Conservation (phyloP, 352 stramenopile species). For the Sclerospora graminicola region DNA sequence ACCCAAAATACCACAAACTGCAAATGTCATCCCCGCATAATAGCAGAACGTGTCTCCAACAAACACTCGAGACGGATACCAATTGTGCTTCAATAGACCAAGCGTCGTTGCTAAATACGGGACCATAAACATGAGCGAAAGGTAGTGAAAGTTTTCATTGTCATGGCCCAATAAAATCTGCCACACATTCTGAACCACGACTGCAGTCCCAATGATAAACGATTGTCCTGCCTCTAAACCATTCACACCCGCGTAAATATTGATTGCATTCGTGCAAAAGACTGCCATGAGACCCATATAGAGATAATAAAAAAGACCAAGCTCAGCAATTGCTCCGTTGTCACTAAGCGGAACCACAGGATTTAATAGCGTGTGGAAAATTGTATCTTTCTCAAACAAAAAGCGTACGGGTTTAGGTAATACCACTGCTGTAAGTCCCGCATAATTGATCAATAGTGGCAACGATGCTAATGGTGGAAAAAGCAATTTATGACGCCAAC, state of each 20-base stretch:
- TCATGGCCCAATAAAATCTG: slow-evolving; percentile 86
- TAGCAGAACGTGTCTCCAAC: slow-evolving; percentile 99
- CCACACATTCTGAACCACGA: slow-evolving; percentile 91
- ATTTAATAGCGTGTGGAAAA: slow-evolving; percentile 46
- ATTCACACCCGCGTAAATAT: slow-evolving; percentile 99
- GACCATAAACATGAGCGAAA: slow-evolving; percentile 96
- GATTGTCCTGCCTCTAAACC: slow-evolving; percentile 95
- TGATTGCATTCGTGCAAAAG: slow-evolving; percentile 99
- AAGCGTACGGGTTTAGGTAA: slow-evolving; percentile 83
- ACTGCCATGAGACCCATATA: slow-evolving; percentile 99
- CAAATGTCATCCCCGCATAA: slow-evolving; percentile 97
- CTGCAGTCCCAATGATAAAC: slow-evolving; percentile 87
- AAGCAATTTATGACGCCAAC: slow-evolving; percentile 94
- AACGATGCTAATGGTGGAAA: slow-evolving; percentile 94
- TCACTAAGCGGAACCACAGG: slow-evolving; percentile 60
- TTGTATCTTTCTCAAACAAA: slow-evolving; percentile 53
- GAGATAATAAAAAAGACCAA: slow-evolving; percentile 93
- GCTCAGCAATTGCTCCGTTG: slow-evolving; percentile 84
- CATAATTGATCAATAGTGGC: slow-evolving; percentile 94
- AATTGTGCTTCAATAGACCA: slow-evolving; percentile 94
- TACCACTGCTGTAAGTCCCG: slow-evolving; percentile 91
- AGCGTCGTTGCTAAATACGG: slow-evolving; percentile 91
- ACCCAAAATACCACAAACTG: slow-evolving; percentile 90
- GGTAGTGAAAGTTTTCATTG: slow-evolving; percentile 88
- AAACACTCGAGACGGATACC: slow-evolving; percentile 95